Conservation (phyloP, 2,329 filamentous ascomycete genomes). For the Paecilomyces formosus region DNA sequence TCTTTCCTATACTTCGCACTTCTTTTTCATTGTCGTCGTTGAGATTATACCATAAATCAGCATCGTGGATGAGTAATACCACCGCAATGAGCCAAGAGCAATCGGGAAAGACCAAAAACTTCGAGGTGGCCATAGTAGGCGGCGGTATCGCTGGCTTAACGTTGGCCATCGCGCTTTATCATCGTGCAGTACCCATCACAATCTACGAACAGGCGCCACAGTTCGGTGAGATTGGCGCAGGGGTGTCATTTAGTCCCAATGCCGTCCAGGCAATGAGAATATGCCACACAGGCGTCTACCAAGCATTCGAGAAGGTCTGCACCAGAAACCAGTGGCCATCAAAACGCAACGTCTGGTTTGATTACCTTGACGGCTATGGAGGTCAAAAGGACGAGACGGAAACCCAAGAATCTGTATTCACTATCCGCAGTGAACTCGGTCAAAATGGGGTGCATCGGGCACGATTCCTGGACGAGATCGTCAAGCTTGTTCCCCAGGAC, state of each 20-base stretch:
- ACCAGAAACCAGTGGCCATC: constrained; percentile 19
- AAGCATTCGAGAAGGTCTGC: constrained; percentile 32
- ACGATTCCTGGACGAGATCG: constrained; percentile 43
- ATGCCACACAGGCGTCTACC: constrained; percentile 33
- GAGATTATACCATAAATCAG: background rate
- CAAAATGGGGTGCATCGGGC: constrained; percentile 41
- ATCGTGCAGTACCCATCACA: constrained; percentile 14
- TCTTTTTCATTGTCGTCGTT: background rate
- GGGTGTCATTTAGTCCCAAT: constrained; percentile 43
- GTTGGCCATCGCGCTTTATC: constrained; percentile 14
- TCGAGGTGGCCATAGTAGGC: constrained; percentile 22
- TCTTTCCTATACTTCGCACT: background rate
- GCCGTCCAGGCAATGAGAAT: constrained; percentile 42
- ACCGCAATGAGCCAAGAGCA: background rate
- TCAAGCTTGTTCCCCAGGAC: constrained; percentile 38
- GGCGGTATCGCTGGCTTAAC: constrained; percentile 22
- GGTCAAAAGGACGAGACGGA: constrained; percentile 11
- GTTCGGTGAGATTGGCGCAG: constrained; percentile 48
- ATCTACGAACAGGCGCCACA: constrained; percentile 41
- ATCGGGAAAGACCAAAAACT: constrained; percentile 2
- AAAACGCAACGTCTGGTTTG: constrained; percentile 35
- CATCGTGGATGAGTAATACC: background rate
- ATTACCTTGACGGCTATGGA: constrained; percentile 30
- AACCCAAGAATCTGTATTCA: constrained; percentile 32
- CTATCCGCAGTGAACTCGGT: constrained; percentile 24